Base-by-base conservation (phyloP, 768 basidiomycete species). In the Lactifluus subvellereus region DNA sequence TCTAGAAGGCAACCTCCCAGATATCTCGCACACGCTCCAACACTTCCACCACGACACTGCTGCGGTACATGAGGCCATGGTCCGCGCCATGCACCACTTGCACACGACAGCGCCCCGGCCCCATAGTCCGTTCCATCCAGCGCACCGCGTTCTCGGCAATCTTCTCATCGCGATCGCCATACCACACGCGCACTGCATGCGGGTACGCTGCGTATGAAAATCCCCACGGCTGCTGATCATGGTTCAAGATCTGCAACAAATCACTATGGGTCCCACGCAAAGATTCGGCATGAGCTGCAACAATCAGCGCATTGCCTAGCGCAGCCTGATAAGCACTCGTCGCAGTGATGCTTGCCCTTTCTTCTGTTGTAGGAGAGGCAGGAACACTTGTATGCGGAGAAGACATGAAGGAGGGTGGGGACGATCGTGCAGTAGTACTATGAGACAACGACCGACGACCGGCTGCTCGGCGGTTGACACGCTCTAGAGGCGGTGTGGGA, bases 261-360 rank as follows among this genome's bases (percentile, higher is more conserved):
- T 99, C 97, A 60, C 85, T 83, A 69, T 96, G 92, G 0, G 90
- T 91, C 53, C 97, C 95, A 66, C 87, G 88, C 30, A 93, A 84
- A 5, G 93, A 94, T 72, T 98, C 96, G 2, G 95, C 89, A 72
- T 99, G 95, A 1, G 94, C 95, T 0, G 96, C 96, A 27, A 92
- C 91, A 48, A 95, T 86, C 37, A 99, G 80, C 2, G 94, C 94
- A 62, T 89, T 93, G 40, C 88, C 92, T n/a, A 98, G 79, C 2
- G 86, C 81, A 14, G 83, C 86, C 67, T 91, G 88, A 69, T 83
- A 83, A 32, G 77, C 71, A 61, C 70, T 78, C 27, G 71, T 73
- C n/a, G 76, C 71, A 13, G 68, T 69, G 71, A 64, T 67, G 66
- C 61, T 54, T 45, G 60, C 67, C 37, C 45, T 57, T 22, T 40